A percentile compares a stretch with the other conserved stretches of the same genome.
Conservation (phyloP, 2,329 filamentous ascomycete genomes). For the Paramyrothecium roridum region DNA sequence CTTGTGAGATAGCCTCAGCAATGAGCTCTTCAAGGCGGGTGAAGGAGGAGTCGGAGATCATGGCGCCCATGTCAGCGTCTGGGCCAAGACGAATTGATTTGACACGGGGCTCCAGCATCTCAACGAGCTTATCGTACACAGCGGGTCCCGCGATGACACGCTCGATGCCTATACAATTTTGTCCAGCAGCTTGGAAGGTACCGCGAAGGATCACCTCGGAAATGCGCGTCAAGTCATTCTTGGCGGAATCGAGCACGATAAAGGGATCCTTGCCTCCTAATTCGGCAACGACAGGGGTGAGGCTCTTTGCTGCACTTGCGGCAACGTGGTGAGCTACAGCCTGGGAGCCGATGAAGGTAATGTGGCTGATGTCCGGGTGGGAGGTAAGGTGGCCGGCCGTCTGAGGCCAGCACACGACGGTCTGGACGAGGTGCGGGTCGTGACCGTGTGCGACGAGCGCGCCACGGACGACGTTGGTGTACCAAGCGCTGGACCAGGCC, state of each 20-base stretch:
- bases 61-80: constrained; percentile 78
- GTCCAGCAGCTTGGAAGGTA: constrained; percentile 90
- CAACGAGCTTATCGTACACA: constrained; percentile 72
- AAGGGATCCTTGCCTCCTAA: constrained; percentile 94
- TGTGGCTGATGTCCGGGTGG: constrained; percentile 78
- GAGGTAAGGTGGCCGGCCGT: constrained; percentile 79
- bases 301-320: constrained; percentile 74
- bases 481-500: constrained; percentile 87
- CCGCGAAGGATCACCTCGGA: constrained; percentile 84
- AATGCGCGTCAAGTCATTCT: constrained; percentile 64
- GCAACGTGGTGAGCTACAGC: constrained; percentile 86
- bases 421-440: constrained; percentile 77
- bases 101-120: constrained; percentile 70
- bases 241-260: constrained; percentile 78
- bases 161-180: constrained; percentile 98
- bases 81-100: constrained; percentile 73
- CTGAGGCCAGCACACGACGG: constrained; percentile 82
- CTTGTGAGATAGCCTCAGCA: constrained; percentile 69
- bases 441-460: constrained; percentile 82
- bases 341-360: constrained; percentile 94
- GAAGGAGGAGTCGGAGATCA: constrained; percentile 80
- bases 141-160: constrained; percentile 77
- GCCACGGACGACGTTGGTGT: constrained; percentile 71
- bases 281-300: constrained; percentile 89
- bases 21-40: constrained; percentile 73